Base-by-base conservation (phyloP, 2,329 filamentous ascomycete species). In the Beauveria bassiana region DNA sequence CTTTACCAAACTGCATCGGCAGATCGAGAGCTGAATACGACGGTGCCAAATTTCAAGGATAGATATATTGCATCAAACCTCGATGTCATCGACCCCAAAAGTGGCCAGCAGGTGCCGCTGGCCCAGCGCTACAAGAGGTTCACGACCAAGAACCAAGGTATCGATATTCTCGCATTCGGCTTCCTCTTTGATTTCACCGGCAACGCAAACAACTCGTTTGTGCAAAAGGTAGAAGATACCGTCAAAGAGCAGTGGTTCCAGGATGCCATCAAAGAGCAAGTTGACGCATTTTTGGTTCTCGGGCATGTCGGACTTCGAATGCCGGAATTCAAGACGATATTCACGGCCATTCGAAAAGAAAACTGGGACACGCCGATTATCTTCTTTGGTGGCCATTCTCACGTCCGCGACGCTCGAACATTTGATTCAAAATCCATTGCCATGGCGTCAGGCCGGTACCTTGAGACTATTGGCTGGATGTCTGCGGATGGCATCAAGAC, bases 391-490 rank as follows among this genome's bases (percentile, higher is more conserved):
- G 93, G 93, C 0, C 93, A 98, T 70, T 86, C 86, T 1, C 93
- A 98, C 71, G 91, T 97, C 52, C 86, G 93, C 9, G 92, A 97
- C 70, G 90, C 91, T 67, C 84, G 84, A 46, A 85, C 82, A 63
- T 97, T 91, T 68, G 93, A 97, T 72, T 82, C 83, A 45, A 87
- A 86, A 59, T 86, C 93, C 0, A 87, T 89, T 64, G 93, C 88
- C 1, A 78, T 98, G 5, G 92, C 92, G 46, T 95, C 90, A 67
- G 93, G 93, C 4, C 84, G 93, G 1, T 98, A 97, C 73, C 89
- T 97, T 79, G 93, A 98, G 77, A 97, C 93, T 0, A 87, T 98
- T 55, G 93, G 93, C 2, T 98, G 95, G 82, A 86, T 95, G 83
- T 96, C 92, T 0, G 86, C 97, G 51, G 82, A 88, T 61, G 91